These are phyloP conservation scores for Arthrobotrys megalospora DNA, from an alignment of 2,329 filamentous ascomycete species.

Conservation along the genomic window DNA sequence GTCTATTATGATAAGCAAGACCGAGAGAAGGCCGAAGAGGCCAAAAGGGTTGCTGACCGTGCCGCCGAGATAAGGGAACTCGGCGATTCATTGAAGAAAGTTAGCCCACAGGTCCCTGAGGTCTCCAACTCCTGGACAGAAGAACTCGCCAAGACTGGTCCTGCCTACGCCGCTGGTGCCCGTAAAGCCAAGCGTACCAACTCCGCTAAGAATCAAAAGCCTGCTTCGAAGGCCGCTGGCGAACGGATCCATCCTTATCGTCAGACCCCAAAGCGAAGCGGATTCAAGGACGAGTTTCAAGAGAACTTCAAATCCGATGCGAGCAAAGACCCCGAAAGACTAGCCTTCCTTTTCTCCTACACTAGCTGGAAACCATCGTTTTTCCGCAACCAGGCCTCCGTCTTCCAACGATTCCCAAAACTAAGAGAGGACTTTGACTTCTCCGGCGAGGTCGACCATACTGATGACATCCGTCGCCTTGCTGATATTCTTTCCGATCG, in stretches of 20 bases:
- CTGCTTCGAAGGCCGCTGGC: not conserved
- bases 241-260: not conserved
- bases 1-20: not conserved
- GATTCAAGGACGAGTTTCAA: slow-evolving; percentile 47
- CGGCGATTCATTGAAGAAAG: slow-evolving; percentile 4
- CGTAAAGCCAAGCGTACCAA: not conserved
- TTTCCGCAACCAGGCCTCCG: slow-evolving; percentile 16
- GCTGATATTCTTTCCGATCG: slow-evolving; percentile 49
- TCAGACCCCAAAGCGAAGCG: not conserved
- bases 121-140: slow-evolving; percentile 3
- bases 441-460: slow-evolving; percentile 5
- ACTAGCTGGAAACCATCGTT: slow-evolving; percentile 29
- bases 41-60: slow-evolving; percentile 14
- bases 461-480: slow-evolving; percentile 27
- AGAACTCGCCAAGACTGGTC: slow-evolving; percentile 6
- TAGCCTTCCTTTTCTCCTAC: slow-evolving; percentile 37
- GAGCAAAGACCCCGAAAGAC: slow-evolving; percentile 39
- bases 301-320: slow-evolving; percentile 57
- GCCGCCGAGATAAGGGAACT: slow-evolving; percentile 15
- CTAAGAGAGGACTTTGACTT: slow-evolving; percentile 32
- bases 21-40: slow-evolving; percentile 8
- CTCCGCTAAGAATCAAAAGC: not conserved
- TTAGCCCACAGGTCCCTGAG: slow-evolving; percentile 1
- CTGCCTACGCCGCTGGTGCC: not conserved
- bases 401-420: slow-evolving; percentile 42